phyloP scores from a whole-genome alignment of 768 basidiomycete genomes.

The Lactarius pseudohatsudake region DNA sequence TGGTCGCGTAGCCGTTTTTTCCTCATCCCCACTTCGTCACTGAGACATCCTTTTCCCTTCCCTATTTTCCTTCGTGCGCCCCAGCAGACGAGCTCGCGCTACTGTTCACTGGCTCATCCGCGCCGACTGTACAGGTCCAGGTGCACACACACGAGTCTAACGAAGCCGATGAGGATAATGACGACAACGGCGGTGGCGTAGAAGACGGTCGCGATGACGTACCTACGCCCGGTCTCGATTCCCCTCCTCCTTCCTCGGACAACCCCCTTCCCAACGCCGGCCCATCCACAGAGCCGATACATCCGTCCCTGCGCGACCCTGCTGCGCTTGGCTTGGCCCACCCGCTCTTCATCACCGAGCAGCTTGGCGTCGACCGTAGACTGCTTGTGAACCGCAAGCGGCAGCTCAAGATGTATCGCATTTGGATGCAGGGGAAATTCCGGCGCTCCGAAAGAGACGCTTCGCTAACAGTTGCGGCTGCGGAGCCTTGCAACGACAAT shows the following conservation, averaged over 20 bases:
- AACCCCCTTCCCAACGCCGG: background rate
- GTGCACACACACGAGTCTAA: slow-evolving; percentile 33
- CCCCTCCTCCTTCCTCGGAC: background rate
- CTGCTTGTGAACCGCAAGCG: slow-evolving; percentile 91
- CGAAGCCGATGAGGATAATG: slow-evolving; percentile 35
- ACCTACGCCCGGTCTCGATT: background rate
- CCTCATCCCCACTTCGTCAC: background rate
- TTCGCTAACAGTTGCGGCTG: background rate
- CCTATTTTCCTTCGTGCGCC: too few species aligned
- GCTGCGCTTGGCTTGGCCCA: slow-evolving; percentile 40
- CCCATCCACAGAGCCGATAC: slow-evolving; percentile 11
- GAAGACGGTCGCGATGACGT: background rate
- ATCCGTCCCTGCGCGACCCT: slow-evolving; percentile 35
- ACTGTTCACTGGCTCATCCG: slow-evolving; percentile 68
- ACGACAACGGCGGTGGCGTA: slow-evolving; percentile 36
- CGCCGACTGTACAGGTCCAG: slow-evolving; percentile 36
- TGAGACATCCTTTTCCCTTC: background rate
- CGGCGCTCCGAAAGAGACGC: slow-evolving; percentile 31
- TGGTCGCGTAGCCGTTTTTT: slow-evolving; percentile 42
- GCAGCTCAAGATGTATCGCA: slow-evolving; percentile 95
- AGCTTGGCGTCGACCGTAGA: slow-evolving; percentile 86
- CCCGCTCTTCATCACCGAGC: slow-evolving; percentile 75
- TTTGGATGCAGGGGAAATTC: slow-evolving; percentile 92
- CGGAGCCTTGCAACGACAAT: background rate
- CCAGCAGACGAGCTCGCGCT: slow-evolving; percentile 70